These are phyloP conservation scores for Aureococcus anophagefferens DNA, from an alignment of 108 stramenopile species.

Conservation along the genomic window DNA sequence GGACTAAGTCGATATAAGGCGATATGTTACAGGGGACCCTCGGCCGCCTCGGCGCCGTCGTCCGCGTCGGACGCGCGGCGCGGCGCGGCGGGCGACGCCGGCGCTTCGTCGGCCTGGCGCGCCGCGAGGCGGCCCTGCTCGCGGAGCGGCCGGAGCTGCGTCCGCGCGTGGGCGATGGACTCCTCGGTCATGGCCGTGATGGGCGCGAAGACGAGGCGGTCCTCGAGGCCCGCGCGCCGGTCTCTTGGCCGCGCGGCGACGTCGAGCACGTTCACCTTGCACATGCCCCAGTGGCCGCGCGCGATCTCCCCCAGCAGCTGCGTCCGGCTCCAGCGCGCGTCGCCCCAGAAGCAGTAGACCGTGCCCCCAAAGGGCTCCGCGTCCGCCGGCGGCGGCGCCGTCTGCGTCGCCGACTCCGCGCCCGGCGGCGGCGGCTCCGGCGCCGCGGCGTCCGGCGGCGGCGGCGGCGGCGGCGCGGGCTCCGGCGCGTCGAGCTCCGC, in stretches of 20 bases:
- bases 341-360: slow-evolving; percentile 22
- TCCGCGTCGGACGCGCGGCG: too few species aligned
- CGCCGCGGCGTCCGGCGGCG: too few species aligned
- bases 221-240: slow-evolving; percentile 7
- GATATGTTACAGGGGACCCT: too few species aligned
- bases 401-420: too few species aligned
- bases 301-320: slow-evolving; percentile 29
- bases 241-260: neutral
- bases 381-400: neutral
- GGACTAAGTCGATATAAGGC: too few species aligned
- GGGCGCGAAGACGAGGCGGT: slow-evolving; percentile 20
- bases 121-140: neutral
- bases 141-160: neutral
- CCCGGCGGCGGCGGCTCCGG: too few species aligned
- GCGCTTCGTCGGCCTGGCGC: too few species aligned
- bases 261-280: slow-evolving; percentile 7
- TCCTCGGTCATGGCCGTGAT: slow-evolving; percentile 26
- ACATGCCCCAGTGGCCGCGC: slow-evolving; percentile 27
- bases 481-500: too few species aligned
- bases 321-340: slow-evolving; percentile 22
- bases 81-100: too few species aligned
- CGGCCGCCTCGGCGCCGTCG: too few species aligned
- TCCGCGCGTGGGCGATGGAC: neutral
- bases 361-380: neutral
- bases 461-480: too few species aligned